Evolutionary conservation across 192 early-diverging fungal genomes (phyloP).

Genomic region (Coemansia sp.): DNA sequence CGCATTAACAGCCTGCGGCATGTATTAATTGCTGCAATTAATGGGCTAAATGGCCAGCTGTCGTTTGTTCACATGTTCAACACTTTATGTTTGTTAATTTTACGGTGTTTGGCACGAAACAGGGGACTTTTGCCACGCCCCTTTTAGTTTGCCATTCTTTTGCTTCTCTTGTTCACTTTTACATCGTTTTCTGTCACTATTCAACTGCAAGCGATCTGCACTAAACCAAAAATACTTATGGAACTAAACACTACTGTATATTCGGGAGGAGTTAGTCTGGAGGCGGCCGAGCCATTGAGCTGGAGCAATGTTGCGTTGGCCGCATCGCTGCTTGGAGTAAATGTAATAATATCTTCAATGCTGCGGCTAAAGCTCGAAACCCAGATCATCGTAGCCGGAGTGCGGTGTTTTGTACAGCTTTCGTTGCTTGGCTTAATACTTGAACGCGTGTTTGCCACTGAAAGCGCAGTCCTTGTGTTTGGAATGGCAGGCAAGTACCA

Average conservation of each 20-base stretch:
- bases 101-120: no score
- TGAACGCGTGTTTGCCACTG: slow-evolving; percentile 63
- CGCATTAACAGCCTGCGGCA: not conserved
- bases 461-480: slow-evolving; percentile 58
- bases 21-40: not conserved
- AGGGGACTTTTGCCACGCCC: no score
- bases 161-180: not conserved
- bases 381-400: slow-evolving; percentile 65
- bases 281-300: slow-evolving; percentile 18
- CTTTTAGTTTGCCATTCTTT: not conserved
- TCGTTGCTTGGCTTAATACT: slow-evolving; percentile 71
- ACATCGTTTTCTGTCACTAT: not conserved
- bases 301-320: slow-evolving; percentile 49
- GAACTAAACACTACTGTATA: not conserved
- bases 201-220: not conserved
- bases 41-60: not conserved
- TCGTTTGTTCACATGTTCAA: not conserved
- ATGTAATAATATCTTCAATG: slow-evolving; percentile 25
- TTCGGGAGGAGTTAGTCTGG: not conserved
- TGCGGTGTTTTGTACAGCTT: slow-evolving; percentile 77
- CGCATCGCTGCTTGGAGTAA: slow-evolving; percentile 32
- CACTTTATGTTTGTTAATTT: not conserved
- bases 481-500: slow-evolving; percentile 53
- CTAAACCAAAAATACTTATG: not conserved
- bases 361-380: slow-evolving; percentile 31